Conservation (phyloP, 257 asterid genomes). For the Cordia subcordata region DNA sequence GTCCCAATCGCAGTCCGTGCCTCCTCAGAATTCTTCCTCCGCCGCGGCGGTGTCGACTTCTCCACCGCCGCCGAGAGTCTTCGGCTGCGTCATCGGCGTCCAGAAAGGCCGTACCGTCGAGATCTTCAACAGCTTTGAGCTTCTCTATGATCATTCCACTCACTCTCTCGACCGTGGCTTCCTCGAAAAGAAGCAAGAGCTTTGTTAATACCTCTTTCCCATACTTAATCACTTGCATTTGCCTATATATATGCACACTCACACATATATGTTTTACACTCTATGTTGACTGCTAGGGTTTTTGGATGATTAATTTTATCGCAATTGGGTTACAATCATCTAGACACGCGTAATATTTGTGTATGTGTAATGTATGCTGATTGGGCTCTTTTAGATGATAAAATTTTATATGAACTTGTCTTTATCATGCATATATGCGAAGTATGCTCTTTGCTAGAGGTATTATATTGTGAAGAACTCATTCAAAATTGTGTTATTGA, state of each 20-base stretch:
- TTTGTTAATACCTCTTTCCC: slow-evolving; percentile 41
- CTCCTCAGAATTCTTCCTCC: background rate
- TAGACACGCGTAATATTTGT: too few species aligned
- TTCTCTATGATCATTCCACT: slow-evolving; percentile 63
- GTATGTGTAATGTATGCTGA: background rate
- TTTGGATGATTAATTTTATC: too few species aligned
- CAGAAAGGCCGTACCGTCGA: slow-evolving; percentile 95
- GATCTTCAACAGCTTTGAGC: slow-evolving; percentile 97
- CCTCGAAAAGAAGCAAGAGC: slow-evolving; percentile 95
- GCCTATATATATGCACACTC: too few species aligned
- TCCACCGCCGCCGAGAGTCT: slow-evolving; percentile 37
- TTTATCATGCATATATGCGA: too few species aligned
- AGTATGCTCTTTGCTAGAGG: too few species aligned
- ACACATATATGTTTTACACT: too few species aligned
- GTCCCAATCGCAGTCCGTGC: slow-evolving; percentile 50
- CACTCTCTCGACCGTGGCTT: slow-evolving; percentile 78
- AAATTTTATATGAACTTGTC: too few species aligned
- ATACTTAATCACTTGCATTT: too few species aligned
- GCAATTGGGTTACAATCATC: too few species aligned
- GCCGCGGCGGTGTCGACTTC: slow-evolving; percentile 6
- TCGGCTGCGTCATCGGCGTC: slow-evolving; percentile 95
- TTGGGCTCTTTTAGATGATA: background rate
- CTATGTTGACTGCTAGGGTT: background rate
- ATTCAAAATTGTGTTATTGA: too few species aligned
- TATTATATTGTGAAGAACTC: too few species aligned